Evolutionary conservation across 2,329 filamentous ascomycete genomes (phyloP).

Genomic region (Colletotrichum cereale): DNA sequence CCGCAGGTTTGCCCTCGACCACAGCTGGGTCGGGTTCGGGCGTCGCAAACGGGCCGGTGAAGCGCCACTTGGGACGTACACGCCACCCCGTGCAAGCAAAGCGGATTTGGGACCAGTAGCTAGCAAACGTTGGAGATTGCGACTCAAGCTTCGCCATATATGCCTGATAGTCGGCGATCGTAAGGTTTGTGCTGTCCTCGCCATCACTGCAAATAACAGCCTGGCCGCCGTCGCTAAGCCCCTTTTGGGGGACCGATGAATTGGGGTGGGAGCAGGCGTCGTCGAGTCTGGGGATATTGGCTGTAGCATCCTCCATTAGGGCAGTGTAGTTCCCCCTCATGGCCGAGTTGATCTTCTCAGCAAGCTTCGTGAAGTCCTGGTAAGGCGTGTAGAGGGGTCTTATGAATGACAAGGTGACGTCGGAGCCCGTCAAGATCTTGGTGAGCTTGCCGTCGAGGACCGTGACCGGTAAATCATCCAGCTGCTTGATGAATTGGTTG

Average conservation of each 20-base stretch:
- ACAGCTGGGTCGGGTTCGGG: slow-evolving; percentile 44
- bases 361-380: slow-evolving; percentile 34
- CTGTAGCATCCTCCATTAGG: neutral
- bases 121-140: slow-evolving; percentile 49
- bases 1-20: slow-evolving; percentile 50
- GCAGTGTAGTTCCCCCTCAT: slow-evolving; percentile 48
- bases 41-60: slow-evolving; percentile 51
- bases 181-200: slow-evolving; percentile 42
- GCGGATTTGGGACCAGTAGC: slow-evolving; percentile 52
- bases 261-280: slow-evolving; percentile 25
- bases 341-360: slow-evolving; percentile 42
- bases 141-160: slow-evolving; percentile 47
- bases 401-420: slow-evolving; percentile 48
- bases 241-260: neutral
- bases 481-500: slow-evolving; percentile 45
- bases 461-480: slow-evolving; percentile 47
- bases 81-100: slow-evolving; percentile 55
- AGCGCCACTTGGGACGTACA: slow-evolving; percentile 55
- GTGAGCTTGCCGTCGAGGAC: slow-evolving; percentile 42
- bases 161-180: slow-evolving; percentile 44
- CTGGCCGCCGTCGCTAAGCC: slow-evolving; percentile 42
- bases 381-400: slow-evolving; percentile 49
- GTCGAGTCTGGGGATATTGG: slow-evolving; percentile 2
- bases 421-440: slow-evolving; percentile 48
- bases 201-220: slow-evolving; percentile 54